phyloP scores from a whole-genome alignment of 129 eudicot genomes.

The Chrysanthemum lavandulifolium region DNA sequence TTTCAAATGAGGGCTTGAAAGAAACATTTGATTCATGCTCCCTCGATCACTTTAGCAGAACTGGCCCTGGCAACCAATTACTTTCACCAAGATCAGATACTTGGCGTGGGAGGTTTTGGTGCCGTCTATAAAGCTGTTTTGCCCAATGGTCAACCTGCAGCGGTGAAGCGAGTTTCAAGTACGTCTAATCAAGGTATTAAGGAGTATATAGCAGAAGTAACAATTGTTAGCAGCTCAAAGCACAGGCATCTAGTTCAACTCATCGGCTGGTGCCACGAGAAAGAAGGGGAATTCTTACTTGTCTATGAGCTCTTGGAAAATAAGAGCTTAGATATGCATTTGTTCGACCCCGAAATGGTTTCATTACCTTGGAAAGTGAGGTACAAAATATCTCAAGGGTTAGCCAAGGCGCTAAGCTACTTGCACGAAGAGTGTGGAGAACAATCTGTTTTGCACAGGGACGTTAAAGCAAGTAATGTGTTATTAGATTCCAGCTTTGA shows the following conservation, averaged over 20 bases:
- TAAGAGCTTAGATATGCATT: not conserved
- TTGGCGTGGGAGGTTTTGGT: not conserved
- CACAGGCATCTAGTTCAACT: not conserved
- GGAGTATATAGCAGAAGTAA: not conserved
- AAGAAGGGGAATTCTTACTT: not conserved
- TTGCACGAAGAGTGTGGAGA: not conserved
- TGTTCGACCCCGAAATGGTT: not conserved
- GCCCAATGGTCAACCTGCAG: not conserved
- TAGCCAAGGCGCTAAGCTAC: not conserved
- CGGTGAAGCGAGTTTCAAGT: not conserved
- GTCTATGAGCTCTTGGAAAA: not conserved
- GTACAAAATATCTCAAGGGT: not conserved
- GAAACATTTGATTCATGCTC: too few species aligned
- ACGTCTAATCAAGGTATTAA: not conserved
- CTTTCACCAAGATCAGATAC: not conserved
- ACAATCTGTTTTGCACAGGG: not conserved
- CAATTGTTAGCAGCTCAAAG: not conserved
- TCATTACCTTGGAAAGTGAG: not conserved
- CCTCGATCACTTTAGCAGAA: not conserved
- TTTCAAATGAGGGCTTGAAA: too few species aligned
- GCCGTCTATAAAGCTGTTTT: not conserved
- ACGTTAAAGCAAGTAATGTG: not conserved
- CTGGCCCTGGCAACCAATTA: not conserved
- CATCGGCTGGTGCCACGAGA: not conserved
- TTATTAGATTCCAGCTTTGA: not conserved